Base-by-base conservation (phyloP, 164 flowering plant species). In the Tetracentron sinense region DNA sequence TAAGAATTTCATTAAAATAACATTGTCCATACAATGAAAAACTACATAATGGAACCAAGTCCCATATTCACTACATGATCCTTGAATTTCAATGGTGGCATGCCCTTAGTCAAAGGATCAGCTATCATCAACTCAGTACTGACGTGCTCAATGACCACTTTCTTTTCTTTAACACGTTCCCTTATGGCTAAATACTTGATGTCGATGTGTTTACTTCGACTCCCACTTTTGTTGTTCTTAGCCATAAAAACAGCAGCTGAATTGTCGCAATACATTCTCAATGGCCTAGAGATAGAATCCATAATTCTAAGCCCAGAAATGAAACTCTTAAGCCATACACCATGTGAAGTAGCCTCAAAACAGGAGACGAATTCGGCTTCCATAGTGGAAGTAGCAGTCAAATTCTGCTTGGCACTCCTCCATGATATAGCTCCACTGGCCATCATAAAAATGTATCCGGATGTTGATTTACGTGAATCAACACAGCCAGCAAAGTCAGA, bases 21-120 rank as follows among this genome's bases (percentile, higher is more conserved):
- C 58, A 52, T 63, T 56, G 60, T 56, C 25, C 15, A 53, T 63
- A 52, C 49, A 63, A 55, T 55, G 46, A 46, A 52, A 56, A 46
- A 42, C 54, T 61, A 60, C 60, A 42, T 38, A 42, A 54, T 42
- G 49, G 56, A 61, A 62, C 53, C 72, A 55, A 69, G 48, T 69
- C 72, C 62, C 66, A 69, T 69, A 29, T 55, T 46, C 16, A 17
- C 51, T 62, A 69, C 72, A 62, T 69, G 61, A 69, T 55, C 67
- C 61, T 62, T 61, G 54, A 61, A 62, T 27, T 55, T 28, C 6
- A 33, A 52, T 16, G 61, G 60, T 62, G 67, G 72, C 68, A 72
- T 67, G 63, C 62, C 71, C 65, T 72, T 72, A 61, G 72, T 72
- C 56, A 72, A 42, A 58, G 68, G 68, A 62, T 72, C 69, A 17